These are phyloP conservation scores for Trichosporon sp. DNA, from an alignment of 1,284 basidiomycete genomes.

Conservation along the genomic window DNA sequence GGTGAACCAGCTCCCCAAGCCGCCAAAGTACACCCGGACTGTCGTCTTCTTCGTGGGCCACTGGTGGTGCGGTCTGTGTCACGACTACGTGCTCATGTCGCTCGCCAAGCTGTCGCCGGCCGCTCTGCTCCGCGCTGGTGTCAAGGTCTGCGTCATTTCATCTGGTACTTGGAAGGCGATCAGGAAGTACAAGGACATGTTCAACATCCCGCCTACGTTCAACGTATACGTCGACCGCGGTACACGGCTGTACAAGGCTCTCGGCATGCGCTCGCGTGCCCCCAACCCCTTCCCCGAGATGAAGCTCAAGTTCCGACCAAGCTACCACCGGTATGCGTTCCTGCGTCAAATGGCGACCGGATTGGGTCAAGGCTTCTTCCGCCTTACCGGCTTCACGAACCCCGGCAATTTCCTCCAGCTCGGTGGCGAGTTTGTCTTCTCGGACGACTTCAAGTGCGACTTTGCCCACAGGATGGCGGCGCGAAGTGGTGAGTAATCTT, in stretches of 20 bases:
- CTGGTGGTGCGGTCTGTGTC: constrained; percentile 57
- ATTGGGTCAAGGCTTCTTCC: constrained; percentile 24
- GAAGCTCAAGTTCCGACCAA: constrained; percentile 20
- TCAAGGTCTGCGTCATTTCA: constrained; percentile 50
- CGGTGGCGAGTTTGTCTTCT: constrained; percentile 55
- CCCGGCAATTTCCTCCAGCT: constrained; percentile 54
- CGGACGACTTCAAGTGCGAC: constrained; percentile 41
- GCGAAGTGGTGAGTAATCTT: constrained; percentile 43
- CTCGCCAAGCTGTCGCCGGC: constrained; percentile 47
- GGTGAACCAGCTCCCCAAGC: neutral
- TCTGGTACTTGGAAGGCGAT: constrained; percentile 55
- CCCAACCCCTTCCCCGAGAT: constrained; percentile 26
- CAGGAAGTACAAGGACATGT: constrained; percentile 51
- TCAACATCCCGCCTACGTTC: constrained; percentile 49
- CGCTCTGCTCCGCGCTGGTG: constrained; percentile 44
- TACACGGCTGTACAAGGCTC: constrained; percentile 47
- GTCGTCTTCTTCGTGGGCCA: constrained; percentile 53
- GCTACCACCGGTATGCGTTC: constrained; percentile 24
- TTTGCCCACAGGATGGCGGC: constrained; percentile 57
- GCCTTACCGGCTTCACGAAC: constrained; percentile 30
- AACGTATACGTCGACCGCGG: constrained; percentile 54
- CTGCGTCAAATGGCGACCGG: constrained; percentile 23
- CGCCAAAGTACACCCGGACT: constrained; percentile 30
- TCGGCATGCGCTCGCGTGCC: constrained; percentile 41
- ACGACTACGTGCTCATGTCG: constrained; percentile 53